phyloP scores from a whole-genome alignment of 169 alveolate genomes.

The Toxoplasma gondii region DNA sequence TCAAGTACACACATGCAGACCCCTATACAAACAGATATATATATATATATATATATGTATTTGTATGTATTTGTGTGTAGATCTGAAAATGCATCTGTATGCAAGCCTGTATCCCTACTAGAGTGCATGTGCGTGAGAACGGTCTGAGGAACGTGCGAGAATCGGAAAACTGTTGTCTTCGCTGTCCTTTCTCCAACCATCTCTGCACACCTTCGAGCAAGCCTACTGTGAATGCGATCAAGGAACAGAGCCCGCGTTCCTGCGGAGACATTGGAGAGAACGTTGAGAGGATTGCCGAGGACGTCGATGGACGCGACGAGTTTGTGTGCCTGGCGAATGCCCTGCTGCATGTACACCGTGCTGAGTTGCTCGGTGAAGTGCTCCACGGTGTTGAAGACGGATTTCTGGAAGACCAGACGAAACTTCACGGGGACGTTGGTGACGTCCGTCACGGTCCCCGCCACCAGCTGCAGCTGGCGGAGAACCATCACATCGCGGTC shows the following conservation, averaged over 20 bases:
- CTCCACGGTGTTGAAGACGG: slow-evolving; percentile 52
- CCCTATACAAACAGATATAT: too few relatives aligned
- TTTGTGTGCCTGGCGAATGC: slow-evolving; percentile 63
- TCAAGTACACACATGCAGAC: too few relatives aligned
- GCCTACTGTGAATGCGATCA: slow-evolving; percentile 31
- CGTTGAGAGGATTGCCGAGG: slow-evolving; percentile 65
- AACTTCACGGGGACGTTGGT: slow-evolving; percentile 58
- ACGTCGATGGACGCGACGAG: slow-evolving; percentile 66
- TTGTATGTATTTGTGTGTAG: too few relatives aligned
- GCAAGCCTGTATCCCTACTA: too few relatives aligned
- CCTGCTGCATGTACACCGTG: slow-evolving; percentile 54
- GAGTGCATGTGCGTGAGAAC: too few relatives aligned
- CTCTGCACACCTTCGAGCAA: too few relatives aligned
- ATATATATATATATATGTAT: too few relatives aligned
- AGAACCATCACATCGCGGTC: slow-evolving; percentile 35
- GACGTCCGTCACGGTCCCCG: slow-evolving; percentile 60
- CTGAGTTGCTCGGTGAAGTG: slow-evolving; percentile 43
- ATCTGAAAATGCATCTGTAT: too few relatives aligned
- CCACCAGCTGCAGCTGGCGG: slow-evolving; percentile 62
- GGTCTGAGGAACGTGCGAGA: too few relatives aligned
- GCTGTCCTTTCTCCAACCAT: too few relatives aligned
- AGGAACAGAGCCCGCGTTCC: slow-evolving; percentile 42
- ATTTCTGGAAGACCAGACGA: slow-evolving; percentile 57
- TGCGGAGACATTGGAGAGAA: slow-evolving; percentile 60
- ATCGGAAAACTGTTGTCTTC: too few relatives aligned